phyloP scores from a whole-genome alignment of 352 stramenopile species.

The Phytophthora kernoviae region DNA sequence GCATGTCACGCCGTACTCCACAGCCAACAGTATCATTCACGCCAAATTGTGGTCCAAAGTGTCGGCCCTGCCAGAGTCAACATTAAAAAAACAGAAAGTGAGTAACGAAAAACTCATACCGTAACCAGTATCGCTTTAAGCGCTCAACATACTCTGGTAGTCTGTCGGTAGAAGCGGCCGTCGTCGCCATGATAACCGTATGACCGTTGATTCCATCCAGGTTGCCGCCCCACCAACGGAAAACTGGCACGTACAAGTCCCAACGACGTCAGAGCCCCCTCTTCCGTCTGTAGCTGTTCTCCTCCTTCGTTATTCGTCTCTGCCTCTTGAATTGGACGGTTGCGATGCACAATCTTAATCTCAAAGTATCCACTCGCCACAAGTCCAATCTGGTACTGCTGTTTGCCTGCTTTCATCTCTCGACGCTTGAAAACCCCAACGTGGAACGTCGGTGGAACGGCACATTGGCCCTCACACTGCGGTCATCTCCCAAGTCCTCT shows the following conservation, averaged over 20 bases:
- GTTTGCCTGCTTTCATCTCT: background rate
- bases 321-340: conserved; percentile 9
- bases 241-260: conserved; percentile 59
- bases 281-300: background rate
- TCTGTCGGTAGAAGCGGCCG: conserved; percentile 65
- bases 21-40: conserved; percentile 74
- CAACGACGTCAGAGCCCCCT: conserved; percentile 57
- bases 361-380: conserved; percentile 79
- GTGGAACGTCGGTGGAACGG: conserved; percentile 65
- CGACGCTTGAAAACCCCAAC: conserved; percentile 53
- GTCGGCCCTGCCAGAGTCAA: conserved; percentile 40
- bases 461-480: conserved; percentile 74
- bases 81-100: conserved; percentile 3
- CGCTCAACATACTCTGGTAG: conserved; percentile 38
- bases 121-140: too few relatives aligned
- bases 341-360: conserved; percentile 55
- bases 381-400: conserved; percentile 57
- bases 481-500: conserved; percentile 61
- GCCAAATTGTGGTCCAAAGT: conserved; percentile 68
- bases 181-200: conserved; percentile 86
- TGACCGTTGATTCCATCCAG: conserved; percentile 70
- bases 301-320: conserved; percentile 2
- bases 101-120: background rate
- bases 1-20: conserved; percentile 56
- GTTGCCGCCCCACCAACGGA: conserved; percentile 61